These are phyloP conservation scores for Leccinum fuscescens DNA, from an alignment of 1,284 basidiomycete species.

Conservation along the genomic window DNA sequence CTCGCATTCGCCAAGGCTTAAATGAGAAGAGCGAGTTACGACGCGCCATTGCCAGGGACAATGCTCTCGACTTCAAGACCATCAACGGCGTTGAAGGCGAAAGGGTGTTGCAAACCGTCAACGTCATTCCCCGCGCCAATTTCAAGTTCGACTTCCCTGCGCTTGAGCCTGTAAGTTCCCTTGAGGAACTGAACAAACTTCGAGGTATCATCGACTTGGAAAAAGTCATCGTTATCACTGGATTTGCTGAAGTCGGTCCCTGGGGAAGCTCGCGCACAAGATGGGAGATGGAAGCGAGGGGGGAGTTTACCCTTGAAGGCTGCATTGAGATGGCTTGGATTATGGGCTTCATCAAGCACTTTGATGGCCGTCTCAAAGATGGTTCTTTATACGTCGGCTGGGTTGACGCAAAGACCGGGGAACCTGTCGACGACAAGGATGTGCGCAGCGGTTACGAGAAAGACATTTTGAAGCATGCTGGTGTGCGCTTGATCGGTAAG, in stretches of 20 bases:
- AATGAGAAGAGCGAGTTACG: conserved; percentile 87
- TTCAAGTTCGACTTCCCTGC: conserved; percentile 94
- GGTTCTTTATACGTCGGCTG: conserved; percentile 94
- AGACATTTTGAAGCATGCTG: conserved; percentile 90
- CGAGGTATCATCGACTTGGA: conserved; percentile 91
- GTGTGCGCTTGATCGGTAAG: conserved; percentile 91
- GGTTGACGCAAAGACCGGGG: conserved; percentile 93
- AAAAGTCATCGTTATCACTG: conserved; percentile 93
- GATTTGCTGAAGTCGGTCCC: conserved; percentile 97
- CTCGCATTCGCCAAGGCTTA: conserved; percentile 78
- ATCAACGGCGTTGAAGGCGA: conserved; percentile 92
- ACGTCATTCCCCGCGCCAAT: conserved; percentile 94
- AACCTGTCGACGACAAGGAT: conserved; percentile 99
- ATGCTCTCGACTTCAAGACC: conserved; percentile 91
- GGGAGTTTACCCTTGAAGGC: conserved; percentile 93
- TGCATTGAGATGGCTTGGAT: conserved; percentile 99
- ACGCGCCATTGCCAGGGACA: conserved; percentile 91
- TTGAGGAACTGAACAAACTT: conserved; percentile 74
- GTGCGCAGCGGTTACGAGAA: conserved; percentile 93
- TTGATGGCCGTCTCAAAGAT: conserved; percentile 93
- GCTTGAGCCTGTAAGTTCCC: conserved; percentile 64
- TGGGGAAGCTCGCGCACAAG: conserved; percentile 98
- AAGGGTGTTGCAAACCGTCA: conserved; percentile 88
- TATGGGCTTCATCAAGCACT: conserved; percentile 98
- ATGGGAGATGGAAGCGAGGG: conserved; percentile 98